Percentiles rank a stretch among this genome's conserved stretches.
phyloP scores from a whole-genome alignment of 2,329 filamentous ascomycete genomes.

The Catunica adiposa region DNA sequence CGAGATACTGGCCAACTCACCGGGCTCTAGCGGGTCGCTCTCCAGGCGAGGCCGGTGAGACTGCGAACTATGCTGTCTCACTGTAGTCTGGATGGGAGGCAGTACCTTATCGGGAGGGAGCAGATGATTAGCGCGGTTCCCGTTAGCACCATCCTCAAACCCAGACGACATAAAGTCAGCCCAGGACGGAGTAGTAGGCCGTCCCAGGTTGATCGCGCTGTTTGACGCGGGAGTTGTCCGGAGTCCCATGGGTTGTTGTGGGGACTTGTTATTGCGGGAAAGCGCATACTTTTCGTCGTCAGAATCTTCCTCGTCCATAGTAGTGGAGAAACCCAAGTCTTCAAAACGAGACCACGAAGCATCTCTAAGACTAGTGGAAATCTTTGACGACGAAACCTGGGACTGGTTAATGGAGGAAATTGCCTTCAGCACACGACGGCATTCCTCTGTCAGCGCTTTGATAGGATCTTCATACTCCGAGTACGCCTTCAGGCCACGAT shows the following conservation, averaged over 20 bases:
- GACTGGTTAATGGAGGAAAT: slow-evolving; percentile 84
- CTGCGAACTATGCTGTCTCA: slow-evolving; percentile 68
- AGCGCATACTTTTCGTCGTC: slow-evolving; percentile 41
- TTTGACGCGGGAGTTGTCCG: slow-evolving; percentile 51
- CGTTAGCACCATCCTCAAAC: slow-evolving; percentile 60
- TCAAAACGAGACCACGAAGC: slow-evolving; percentile 95
- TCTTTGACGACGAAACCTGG: slow-evolving; percentile 51
- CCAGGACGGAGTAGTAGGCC: slow-evolving; percentile 94
- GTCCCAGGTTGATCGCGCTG: slow-evolving; percentile 42
- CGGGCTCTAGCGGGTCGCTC: slow-evolving; percentile 61
- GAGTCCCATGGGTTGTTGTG: slow-evolving; percentile 29
- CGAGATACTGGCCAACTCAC: slow-evolving; percentile 84
- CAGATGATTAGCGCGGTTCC: slow-evolving; percentile 42
- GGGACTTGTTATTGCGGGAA: slow-evolving; percentile 16
- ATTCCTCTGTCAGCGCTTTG: slow-evolving; percentile 80
- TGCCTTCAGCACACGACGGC: slow-evolving; percentile 71
- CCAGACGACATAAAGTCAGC: slow-evolving; percentile 92
- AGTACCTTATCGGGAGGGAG: slow-evolving; percentile 85
- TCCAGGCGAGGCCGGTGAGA: slow-evolving; percentile 64
- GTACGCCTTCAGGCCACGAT: slow-evolving; percentile 69
- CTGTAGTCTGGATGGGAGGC: slow-evolving; percentile 60
- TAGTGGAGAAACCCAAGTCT: slow-evolving; percentile 74
- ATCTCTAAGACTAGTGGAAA: slow-evolving; percentile 58
- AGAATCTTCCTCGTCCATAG: slow-evolving; percentile 50
- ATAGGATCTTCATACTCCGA: slow-evolving; percentile 81